Evolutionary conservation across 441 rosid genomes (phyloP), one percentile per base, ranked within the genome.

Genomic region (Populus hybrid): DNA sequence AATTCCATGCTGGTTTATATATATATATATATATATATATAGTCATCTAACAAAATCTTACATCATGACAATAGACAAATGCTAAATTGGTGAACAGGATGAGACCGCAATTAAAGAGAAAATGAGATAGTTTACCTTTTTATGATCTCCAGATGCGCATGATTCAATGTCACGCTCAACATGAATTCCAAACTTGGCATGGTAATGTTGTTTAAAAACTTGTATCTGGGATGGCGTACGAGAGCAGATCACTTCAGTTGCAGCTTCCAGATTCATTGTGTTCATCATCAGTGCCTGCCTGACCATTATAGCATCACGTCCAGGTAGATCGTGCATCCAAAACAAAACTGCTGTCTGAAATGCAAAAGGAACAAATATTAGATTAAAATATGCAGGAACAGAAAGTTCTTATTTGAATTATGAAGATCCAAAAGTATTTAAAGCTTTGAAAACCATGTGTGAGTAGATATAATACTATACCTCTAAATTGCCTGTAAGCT

Each of bases 281-380:
- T 40, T 57, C 0, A 36, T 1, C 10, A 18, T 40, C 24, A 89
- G 64, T 38, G 87, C 85, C 79, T 86, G 78, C 85, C 78, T 86
- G 40, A 85, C 65, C 63, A 85, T 82, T 14, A 73, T 68, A 30
- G 93, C 92, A 85, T 89, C 95, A 68, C 93, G 88, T 46, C 82
- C 89, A 24, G 92, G 89, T 30, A 85, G 92, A 75, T 89, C 91
- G 72, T 85, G 84, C 88, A 88, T 87, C 95, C 95, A 91, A 0
- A 88, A 87, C 77, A 87, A 80, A 70, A 89, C 85, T 65, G 93
- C 91, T 18, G 59, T 84, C 95, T 91, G 86, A 73, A 66, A 50
- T 7, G n/a, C 3, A 26, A 50, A 7, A 5, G 16, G 38, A 73
- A 8, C 19, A 72, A 18, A 18, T 57, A 72, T 12, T 21, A 21